Evolutionary conservation across 371 early-diverging fungal genomes (phyloP), one percentile per base, ranked within the genome.

Genomic region (Syncephalis fuscata): DNA sequence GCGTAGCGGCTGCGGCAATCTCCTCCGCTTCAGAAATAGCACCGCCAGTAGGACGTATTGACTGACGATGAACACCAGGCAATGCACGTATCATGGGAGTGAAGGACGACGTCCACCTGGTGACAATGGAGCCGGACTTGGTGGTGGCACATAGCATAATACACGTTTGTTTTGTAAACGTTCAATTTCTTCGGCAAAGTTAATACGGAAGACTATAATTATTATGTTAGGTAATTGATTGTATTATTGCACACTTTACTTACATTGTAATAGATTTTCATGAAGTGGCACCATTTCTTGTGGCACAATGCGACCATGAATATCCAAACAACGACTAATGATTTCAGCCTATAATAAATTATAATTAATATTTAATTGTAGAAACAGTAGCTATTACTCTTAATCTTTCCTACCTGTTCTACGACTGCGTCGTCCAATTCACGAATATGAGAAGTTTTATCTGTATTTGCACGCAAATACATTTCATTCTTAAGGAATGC

Each of bases 271-370:
- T 16, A 86, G 53, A 2, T 74, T 76, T 0, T 68, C 71, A 52
- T 87, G 88, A 51, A 85, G 71, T 9, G 88, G 88, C 39, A 72
- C 54, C 82, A 87, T 78, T 40, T 79, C 74, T 8, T 49, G 14
- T 10, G 78, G 68, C 1, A 80, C 82, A 19, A 87, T 51, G 19
- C 58, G 55, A 17, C 66, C 73, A 52, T 87, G 88, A 2, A 80
- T 56, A 20, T 65, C 60, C 40, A 87, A 48, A 51, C 78, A 82
- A 21, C 72, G 48, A 45, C 74, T 62, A 25, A 84, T 68, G 39
- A 81, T 71, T 21, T 65, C 60, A 20, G 75, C 77, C 77, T 76
- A 54, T 24, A 36, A 46, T 27, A n/a, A 27, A 49, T 27, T 38
- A 39, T 43, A 16, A 32, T 38, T 10, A 27, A 22, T 44, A 44